phyloP scores from a whole-genome alignment of 2,329 filamentous ascomycete species.

The Dothideomycetidae sp. region DNA sequence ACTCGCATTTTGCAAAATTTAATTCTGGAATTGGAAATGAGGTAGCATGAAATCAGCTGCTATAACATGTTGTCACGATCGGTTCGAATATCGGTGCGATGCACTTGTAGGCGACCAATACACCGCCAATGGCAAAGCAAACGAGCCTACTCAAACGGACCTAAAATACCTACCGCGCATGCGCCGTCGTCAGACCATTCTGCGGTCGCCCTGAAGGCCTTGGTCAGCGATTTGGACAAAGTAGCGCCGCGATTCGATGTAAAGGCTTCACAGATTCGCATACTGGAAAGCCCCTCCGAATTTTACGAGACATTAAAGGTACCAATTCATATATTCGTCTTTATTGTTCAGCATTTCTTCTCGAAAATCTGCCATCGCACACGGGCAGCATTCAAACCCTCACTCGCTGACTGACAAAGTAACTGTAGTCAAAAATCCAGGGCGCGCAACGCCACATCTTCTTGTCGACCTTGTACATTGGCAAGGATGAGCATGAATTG shows the following conservation, averaged over 20 bases:
- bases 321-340: slow-evolving; percentile 18
- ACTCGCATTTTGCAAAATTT: too few relatives aligned
- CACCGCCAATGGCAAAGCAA: background rate
- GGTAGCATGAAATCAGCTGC: too few relatives aligned
- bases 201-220: slow-evolving; percentile 33
- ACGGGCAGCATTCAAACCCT: too few relatives aligned
- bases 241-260: slow-evolving; percentile 86
- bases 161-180: background rate
- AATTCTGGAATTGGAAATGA: too few relatives aligned
- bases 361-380: too few relatives aligned
- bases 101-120: background rate
- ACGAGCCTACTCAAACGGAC: background rate
- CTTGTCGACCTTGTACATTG: slow-evolving; percentile 92
- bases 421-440: slow-evolving; percentile 57
- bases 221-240: slow-evolving; percentile 66
- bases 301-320: slow-evolving; percentile 91
- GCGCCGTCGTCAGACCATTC: slow-evolving; percentile 3
- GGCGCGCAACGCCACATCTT: slow-evolving; percentile 69
- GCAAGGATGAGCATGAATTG: slow-evolving; percentile 80
- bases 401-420: background rate
- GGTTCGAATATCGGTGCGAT: background rate
- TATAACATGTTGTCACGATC: background rate
- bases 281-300: slow-evolving; percentile 66
- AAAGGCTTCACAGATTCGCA: slow-evolving; percentile 61
- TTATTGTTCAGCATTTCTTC: slow-evolving; percentile 3